Base-by-base conservation (phyloP, 192 early-diverging fungal species). In the Coemansia aciculifera region DNA sequence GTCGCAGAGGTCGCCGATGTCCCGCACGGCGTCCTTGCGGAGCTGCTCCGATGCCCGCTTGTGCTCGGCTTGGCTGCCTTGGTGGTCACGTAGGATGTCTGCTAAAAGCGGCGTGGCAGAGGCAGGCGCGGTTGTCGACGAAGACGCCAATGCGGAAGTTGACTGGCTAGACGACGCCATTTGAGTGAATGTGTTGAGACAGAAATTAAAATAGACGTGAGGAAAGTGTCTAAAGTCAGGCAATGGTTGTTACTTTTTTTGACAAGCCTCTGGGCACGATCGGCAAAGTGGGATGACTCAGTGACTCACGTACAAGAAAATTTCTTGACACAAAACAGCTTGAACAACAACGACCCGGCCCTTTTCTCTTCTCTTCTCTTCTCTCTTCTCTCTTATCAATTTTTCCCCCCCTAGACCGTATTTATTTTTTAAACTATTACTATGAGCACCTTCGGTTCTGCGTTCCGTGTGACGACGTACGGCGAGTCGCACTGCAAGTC, bases 401-500 rank as follows among this genome's bases (percentile, higher is more conserved):
- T 51, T 49, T 51, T 27, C 1, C 27, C 27, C 27, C 27, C 27
- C 32, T 27, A 31, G 13, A n/a, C 17, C 27, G 31, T 67, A 7
- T 17, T 38, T 64, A 37, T 71, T 9, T 38, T 8, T 60, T 34
- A 15, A 11, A 13, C 36, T 32, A 36, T 46, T 59, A 56, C 29
- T 19, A 94, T 93, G 94, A 91, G 89, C 66, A 89, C 90, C 11
- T 96, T 96, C 85, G 94, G 94, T 63, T 90, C 78, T 34, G 78
- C 87, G 60, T 96, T 89, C 84, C 87, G 93, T 63, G 92, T 97
- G 19, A 95, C 94, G 2, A 99, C 97, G 37, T 98, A 90, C 82
- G 97, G 97, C 67, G 97, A 99, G 84, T 97, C 95, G 37, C 97
- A 99, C 86, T 98, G 97, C 85, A 98, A 96, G 71, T 95, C 89